Evolutionary conservation across 768 basidiomycete genomes (phyloP).

Genomic region (Auricularia heimuer): DNA sequence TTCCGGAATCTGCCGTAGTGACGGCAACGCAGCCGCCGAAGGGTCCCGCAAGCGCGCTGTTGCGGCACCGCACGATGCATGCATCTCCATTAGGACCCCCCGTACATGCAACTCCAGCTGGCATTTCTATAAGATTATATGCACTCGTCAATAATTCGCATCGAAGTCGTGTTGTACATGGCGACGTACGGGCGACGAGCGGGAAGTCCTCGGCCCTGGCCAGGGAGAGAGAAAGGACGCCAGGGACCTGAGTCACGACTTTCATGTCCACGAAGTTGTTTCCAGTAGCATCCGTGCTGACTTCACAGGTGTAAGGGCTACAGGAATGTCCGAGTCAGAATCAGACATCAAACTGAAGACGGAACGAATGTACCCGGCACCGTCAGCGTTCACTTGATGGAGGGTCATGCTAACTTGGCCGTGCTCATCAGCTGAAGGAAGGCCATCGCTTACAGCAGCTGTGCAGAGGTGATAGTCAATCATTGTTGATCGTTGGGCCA

Average conservation of each 20-base stretch:
- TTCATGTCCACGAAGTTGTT: constrained; percentile 13
- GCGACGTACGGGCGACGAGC: constrained; percentile 9
- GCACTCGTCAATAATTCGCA: too few relatives aligned
- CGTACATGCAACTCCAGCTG: constrained; percentile 9
- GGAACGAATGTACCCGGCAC: constrained; percentile 14
- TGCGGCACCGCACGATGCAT: constrained; percentile 15
- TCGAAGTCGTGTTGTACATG: too few relatives aligned
- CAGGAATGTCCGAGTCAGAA: not conserved
- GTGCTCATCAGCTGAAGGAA: constrained; percentile 16
- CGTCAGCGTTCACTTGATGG: constrained; percentile 24
- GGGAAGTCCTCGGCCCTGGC: constrained; percentile 11
- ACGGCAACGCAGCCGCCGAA: constrained; percentile 23
- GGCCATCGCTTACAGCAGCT: constrained; percentile 13
- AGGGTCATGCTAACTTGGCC: constrained; percentile 17
- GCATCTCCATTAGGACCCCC: constrained; percentile 12
- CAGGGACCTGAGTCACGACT: constrained; percentile 18
- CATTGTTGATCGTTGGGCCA: not conserved
- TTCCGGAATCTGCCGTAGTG: not conserved
- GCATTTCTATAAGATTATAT: constrained; percentile 2
- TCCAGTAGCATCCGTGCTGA: constrained; percentile 19
- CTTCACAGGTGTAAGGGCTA: constrained; percentile 17
- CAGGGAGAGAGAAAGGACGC: constrained; percentile 4
- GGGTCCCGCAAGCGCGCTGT: constrained; percentile 18
- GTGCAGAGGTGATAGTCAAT: not conserved
- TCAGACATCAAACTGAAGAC: too few relatives aligned